Evolutionary conservation across 495 filamentous ascomycete species (phyloP), one percentile per base, ranked within the genome.

Genomic region (Neurospora discreta): DNA sequence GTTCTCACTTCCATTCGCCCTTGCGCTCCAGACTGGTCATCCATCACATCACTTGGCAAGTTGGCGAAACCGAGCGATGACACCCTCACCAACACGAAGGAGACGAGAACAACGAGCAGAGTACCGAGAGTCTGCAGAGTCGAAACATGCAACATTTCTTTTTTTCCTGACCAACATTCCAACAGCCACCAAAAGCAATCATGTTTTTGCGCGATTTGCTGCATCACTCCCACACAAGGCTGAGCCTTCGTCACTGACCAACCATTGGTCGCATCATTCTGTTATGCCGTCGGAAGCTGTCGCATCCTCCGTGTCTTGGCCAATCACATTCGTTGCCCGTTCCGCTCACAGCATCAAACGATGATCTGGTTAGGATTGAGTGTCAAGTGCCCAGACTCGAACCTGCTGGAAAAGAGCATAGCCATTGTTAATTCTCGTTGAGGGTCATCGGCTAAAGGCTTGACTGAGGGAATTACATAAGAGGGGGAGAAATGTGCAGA

Each of bases 71-170:
- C 52, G 15, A 65, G 26, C 52, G 52, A 65, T 33, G 52, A 65
- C 52, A 65, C 52, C 15, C 52, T 42, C 69, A 26, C 69, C 70
- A 70, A 78, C 78, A 52, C 78, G 74, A 39, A 75, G 71, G 33
- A 65, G 15, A 65, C 6, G 52, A 33, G 46, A 60, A 60, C 20
- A 58, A 60, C n/a, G 46, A 60, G 10, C 23, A 30, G 13, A 58
- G 23, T 5, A 26, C 23, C 23, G 46, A 58, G 23, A 60, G 13
- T 30, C 16, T 26, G 23, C 23, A 60, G 20, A 16, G 23, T 9
- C 4, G 44, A 20, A 52, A 4, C 20, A 52, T 52, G 20, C 44
- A 52, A 23, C 3, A 52, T 2, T 30, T 60, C 23, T 60, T 60
- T 30, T 60, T 30, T 26, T 8, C n/a, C n/a, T 23, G 30, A 60